Evolutionary conservation across 2,329 filamentous ascomycete genomes (phyloP).

Genomic region (Xylariaceae sp.): DNA sequence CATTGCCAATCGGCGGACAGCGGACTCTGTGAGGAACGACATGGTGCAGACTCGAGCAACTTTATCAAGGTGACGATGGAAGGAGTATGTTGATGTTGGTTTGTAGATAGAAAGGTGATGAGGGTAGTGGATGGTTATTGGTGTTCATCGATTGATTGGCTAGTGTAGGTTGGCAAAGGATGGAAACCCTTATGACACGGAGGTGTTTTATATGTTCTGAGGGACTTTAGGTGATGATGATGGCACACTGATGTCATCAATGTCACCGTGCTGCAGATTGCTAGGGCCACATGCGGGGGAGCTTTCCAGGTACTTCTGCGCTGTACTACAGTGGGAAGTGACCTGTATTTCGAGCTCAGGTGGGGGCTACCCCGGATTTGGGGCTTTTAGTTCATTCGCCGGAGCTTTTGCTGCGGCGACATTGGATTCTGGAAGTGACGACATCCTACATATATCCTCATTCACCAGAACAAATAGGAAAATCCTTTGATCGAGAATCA

Average conservation of each 20-base stretch:
- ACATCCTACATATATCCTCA: no score
- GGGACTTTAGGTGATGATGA: neutral
- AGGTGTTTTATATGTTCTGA: neutral
- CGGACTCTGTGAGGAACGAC: slow-evolving; percentile 50
- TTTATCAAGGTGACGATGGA: slow-evolving; percentile 14
- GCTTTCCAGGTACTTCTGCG: neutral
- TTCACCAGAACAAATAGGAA: no score
- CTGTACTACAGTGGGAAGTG: neutral
- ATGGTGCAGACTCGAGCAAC: slow-evolving; percentile 38
- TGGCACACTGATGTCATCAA: neutral
- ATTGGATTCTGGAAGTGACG: no score
- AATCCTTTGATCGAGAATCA: no score
- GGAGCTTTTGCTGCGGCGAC: no score
- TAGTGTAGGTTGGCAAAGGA: neutral
- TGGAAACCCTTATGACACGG: neutral
- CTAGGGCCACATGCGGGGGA: neutral
- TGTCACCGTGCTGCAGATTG: neutral
- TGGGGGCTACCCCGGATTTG: no score
- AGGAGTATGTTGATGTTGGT: neutral
- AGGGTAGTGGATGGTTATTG: neutral
- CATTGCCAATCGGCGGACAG: slow-evolving; percentile 41
- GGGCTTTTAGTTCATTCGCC: no score
- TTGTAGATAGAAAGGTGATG: neutral
- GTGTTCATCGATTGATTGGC: neutral
- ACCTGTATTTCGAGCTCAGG: no score